Percentiles rank a stretch among this genome's conserved stretches.
Conservation (phyloP, 1,284 basidiomycete species). For the Ceraceosorus bombacis region DNA sequence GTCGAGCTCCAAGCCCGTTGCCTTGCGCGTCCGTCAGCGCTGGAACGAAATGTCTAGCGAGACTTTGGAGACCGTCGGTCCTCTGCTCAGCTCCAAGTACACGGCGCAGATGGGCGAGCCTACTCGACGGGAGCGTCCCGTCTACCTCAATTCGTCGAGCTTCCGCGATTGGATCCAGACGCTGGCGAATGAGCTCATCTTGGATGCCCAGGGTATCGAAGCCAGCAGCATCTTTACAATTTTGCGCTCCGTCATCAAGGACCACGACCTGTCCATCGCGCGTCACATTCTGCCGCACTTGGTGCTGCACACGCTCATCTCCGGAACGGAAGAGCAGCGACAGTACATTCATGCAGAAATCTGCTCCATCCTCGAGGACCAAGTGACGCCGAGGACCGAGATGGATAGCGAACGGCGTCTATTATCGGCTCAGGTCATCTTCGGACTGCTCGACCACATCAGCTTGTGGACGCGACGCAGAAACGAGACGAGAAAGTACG, state of each 20-base stretch:
- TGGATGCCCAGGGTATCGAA: constrained; percentile 50
- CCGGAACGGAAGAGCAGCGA: constrained; percentile 59
- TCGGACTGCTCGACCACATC: constrained; percentile 88
- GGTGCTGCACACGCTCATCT: constrained; percentile 75
- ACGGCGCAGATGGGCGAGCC: constrained; percentile 28
- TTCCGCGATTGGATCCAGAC: constrained; percentile 94
- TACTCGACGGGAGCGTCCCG: constrained; percentile 36
- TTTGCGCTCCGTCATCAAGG: constrained; percentile 70
- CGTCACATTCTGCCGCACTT: constrained; percentile 86
- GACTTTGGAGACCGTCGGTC: constrained; percentile 77
- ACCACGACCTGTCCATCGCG: constrained; percentile 84
- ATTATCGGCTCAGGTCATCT: constrained; percentile 67
- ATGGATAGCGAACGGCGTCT: constrained; percentile 35
- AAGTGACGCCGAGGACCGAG: constrained; percentile 54
- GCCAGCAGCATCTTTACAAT: constrained; percentile 64
- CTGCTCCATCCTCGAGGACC: constrained; percentile 74
- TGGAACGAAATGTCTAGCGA: constrained; percentile 76
- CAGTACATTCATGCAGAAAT: constrained; percentile 68
- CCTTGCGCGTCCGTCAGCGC: constrained; percentile 57
- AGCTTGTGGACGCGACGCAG: constrained; percentile 71
- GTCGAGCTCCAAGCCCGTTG: constrained; percentile 47
- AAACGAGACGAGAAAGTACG: constrained; percentile 30
- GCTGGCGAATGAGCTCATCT: constrained; percentile 80
- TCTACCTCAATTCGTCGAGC: constrained; percentile 66
- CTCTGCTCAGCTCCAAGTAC: constrained; percentile 55